Conservation (phyloP, 768 basidiomycete genomes). For the Pleurotus platypus region DNA sequence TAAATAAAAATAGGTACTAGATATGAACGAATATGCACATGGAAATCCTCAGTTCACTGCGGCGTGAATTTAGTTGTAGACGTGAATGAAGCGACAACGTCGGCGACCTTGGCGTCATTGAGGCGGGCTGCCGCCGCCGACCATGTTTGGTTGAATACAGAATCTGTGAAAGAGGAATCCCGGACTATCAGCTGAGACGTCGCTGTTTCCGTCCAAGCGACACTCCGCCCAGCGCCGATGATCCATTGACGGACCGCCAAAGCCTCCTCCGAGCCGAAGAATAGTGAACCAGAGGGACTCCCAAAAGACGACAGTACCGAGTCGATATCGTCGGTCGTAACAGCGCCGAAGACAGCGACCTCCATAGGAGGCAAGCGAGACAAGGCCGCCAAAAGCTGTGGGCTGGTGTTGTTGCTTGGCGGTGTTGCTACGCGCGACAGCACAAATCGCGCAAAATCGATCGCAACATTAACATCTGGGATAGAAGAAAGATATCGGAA, state of each 20-base stretch:
- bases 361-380: constrained; percentile 49
- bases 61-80: constrained; percentile 19
- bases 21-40: constrained; percentile 10
- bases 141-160: constrained; percentile 48
- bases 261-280: constrained; percentile 57
- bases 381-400: constrained; percentile 34
- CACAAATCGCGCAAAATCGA: constrained; percentile 46
- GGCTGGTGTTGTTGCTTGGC: constrained; percentile 32
- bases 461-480: constrained; percentile 38
- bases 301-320: constrained; percentile 50
- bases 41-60: constrained; percentile 7
- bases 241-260: constrained; percentile 51
- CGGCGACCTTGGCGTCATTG: constrained; percentile 26
- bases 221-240: constrained; percentile 31
- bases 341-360: constrained; percentile 60
- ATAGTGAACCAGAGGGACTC: constrained; percentile 43
- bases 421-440: constrained; percentile 35
- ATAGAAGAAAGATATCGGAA: constrained; percentile 54
- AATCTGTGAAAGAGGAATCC: constrained; percentile 43
- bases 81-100: constrained; percentile 43
- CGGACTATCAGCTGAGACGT: constrained; percentile 46
- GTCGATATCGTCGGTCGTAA: constrained; percentile 43
- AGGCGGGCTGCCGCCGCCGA: constrained; percentile 31
- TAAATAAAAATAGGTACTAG: not conserved
- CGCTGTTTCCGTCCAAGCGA: constrained; percentile 53